Evolutionary conservation across 805 yeast species (phyloP).

Genomic region (Sporopachydermia lactativora): DNA sequence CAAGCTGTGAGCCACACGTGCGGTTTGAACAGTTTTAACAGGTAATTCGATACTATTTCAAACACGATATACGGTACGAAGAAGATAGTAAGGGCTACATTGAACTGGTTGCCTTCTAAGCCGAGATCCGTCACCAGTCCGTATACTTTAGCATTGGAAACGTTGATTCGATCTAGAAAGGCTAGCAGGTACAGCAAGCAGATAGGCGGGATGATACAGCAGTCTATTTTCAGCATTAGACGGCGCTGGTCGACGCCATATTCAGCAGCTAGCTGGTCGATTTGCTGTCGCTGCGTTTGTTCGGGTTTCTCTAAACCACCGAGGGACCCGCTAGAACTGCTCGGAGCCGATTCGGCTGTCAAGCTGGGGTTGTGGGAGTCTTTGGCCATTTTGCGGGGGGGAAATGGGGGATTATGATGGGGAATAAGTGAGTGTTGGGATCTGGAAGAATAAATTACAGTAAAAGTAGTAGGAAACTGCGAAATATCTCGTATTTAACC

Average conservation of each 20-base stretch:
- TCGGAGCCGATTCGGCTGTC: too few relatives aligned
- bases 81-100: constrained; percentile 28
- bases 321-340: too few relatives aligned
- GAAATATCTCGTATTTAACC: too few relatives aligned
- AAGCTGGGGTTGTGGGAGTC: too few relatives aligned
- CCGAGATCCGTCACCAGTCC: constrained; percentile 28
- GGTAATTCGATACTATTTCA: constrained; percentile 26
- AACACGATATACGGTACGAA: constrained; percentile 19
- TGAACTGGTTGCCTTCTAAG: constrained; percentile 29
- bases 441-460: too few relatives aligned
- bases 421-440: too few relatives aligned
- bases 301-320: too few relatives aligned
- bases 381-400: too few relatives aligned
- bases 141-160: constrained; percentile 35
- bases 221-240: constrained; percentile 25
- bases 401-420: too few relatives aligned
- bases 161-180: constrained; percentile 35
- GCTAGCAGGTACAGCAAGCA: constrained; percentile 33
- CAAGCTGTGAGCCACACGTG: constrained; percentile 17
- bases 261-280: constrained; percentile 6
- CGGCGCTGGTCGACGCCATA: constrained; percentile 4
- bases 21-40: constrained; percentile 23
- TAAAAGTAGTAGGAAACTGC: too few relatives aligned
- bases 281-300: too few relatives aligned
- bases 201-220: constrained; percentile 29